These are phyloP conservation scores for Paratinospora sagittata DNA, from an alignment of 164 flowering plant species.

Conservation along the genomic window DNA sequence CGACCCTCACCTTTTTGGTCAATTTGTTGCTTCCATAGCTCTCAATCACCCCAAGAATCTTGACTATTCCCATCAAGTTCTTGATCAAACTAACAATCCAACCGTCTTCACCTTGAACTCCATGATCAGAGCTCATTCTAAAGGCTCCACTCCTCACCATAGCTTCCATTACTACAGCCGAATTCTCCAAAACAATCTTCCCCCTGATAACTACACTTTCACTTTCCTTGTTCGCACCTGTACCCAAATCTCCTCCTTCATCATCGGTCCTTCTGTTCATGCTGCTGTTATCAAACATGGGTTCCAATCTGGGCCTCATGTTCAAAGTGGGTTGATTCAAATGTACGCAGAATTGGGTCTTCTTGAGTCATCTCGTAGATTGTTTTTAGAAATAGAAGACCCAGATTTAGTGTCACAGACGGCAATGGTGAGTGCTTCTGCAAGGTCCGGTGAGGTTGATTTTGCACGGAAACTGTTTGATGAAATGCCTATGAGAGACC, in stretches of 20 bases:
- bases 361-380: constrained; percentile 17
- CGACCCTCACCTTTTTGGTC: constrained; percentile 27
- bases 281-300: constrained; percentile 30
- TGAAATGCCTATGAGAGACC: constrained; percentile 43
- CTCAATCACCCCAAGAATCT: constrained; percentile 25
- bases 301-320: constrained; percentile 39
- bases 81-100: constrained; percentile 24
- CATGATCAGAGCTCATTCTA: constrained; percentile 49
- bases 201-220: constrained; percentile 52
- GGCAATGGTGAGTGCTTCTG: constrained; percentile 42
- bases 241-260: constrained; percentile 24
- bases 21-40: constrained; percentile 34
- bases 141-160: constrained; percentile 29
- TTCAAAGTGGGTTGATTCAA: constrained; percentile 43
- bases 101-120: constrained; percentile 39
- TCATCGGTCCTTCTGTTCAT: constrained; percentile 29
- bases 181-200: constrained; percentile 19
- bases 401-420: constrained; percentile 50
- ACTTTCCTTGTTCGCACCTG: constrained; percentile 44
- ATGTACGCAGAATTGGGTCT: constrained; percentile 44
- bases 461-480: constrained; percentile 44
- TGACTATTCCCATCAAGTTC: constrained; percentile 30
- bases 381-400: constrained; percentile 21
- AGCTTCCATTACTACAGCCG: constrained; percentile 32
- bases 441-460: constrained; percentile 32